Conservation (phyloP, 2,329 filamentous ascomycete species). For the Immersiporthe knoxdaviesiana region DNA sequence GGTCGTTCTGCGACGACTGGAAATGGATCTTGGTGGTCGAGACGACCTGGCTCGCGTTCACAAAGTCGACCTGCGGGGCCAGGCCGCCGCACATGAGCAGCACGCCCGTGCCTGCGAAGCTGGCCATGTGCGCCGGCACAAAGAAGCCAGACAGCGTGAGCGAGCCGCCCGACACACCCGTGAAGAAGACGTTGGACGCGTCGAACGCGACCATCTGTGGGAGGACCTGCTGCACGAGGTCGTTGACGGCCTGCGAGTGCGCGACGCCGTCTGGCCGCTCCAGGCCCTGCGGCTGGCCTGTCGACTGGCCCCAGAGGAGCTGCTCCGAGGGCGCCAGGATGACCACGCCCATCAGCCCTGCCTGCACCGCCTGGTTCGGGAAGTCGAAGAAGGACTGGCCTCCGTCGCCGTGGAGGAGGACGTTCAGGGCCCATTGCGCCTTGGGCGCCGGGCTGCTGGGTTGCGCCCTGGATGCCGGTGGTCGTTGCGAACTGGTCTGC, state of each 20-base stretch:
- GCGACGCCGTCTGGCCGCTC: slow-evolving; percentile 58
- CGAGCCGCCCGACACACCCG: slow-evolving; percentile 58
- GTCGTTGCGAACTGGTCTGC: slow-evolving; percentile 55
- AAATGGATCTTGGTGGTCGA: slow-evolving; percentile 57
- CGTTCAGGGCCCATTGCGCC: slow-evolving; percentile 55
- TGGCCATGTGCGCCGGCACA: slow-evolving; percentile 58
- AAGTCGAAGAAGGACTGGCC: slow-evolving; percentile 63
- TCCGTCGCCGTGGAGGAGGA: slow-evolving; percentile 62
- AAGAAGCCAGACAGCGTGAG: slow-evolving; percentile 61
- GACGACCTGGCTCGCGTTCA: slow-evolving; percentile 44
- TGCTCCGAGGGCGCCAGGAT: slow-evolving; percentile 52
- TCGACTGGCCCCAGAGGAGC: slow-evolving; percentile 63
- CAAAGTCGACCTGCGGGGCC: slow-evolving; percentile 55
- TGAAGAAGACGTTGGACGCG: slow-evolving; percentile 56
- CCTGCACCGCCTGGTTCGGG: slow-evolving; percentile 57
- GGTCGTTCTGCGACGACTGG: slow-evolving; percentile 58
- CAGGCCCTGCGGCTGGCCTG: slow-evolving; percentile 57
- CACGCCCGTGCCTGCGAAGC: slow-evolving; percentile 54
- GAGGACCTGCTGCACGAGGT: slow-evolving; percentile 53
- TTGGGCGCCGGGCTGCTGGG: slow-evolving; percentile 36
- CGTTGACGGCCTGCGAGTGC: slow-evolving; percentile 59
- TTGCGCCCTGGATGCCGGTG: slow-evolving; percentile 53
- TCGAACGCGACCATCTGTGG: slow-evolving; percentile 59
- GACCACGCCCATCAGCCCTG: slow-evolving; percentile 55
- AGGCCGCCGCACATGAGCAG: slow-evolving; percentile 60